Evolutionary conservation across 139 green algal genomes (phyloP), one percentile per base, ranked within the genome.

Genomic region (Edaphochlamys debaryana): DNA sequence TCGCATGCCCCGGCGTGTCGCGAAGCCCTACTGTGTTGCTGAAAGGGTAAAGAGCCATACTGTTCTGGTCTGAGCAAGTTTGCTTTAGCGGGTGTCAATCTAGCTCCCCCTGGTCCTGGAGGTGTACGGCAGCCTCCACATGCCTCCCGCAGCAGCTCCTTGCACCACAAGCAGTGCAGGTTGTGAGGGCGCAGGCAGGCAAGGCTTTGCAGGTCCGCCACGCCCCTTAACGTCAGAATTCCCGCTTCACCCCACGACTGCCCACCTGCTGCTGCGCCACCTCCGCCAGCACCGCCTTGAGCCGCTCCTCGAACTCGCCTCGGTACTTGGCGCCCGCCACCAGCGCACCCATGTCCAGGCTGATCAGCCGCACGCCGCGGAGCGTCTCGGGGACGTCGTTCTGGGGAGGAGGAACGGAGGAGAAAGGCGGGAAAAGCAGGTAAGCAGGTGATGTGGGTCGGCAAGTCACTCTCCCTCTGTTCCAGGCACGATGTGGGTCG

Each of bases 221-320:
- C n/a, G n/a, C n/a, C n/a, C 29, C 60, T 15, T 22, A 13, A 8
- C 72, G 91, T 67, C 29, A 17, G 22, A n/a, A 15, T 32, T 32
- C 19, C 60, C 60, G 8, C 19, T 22, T 67, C 60, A 17, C 23
- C 64, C 64, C n/a, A 6, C 34, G 11, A 30, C 11, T 25, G 4
- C 50, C 9, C 52, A 68, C 93, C n/a, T 92, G 79, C 42, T 91
- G 54, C 68, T 81, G 66, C 54, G 82, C 72, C 38, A 95, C 89
- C 66, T 92, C 92, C 22, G 77, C 45, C 37, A 93, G 76, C 45
- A 94, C 87, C 62, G 90, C 88, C 89, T 98, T 98, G 34, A 99
- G 88, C 3, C 96, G 92, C 89, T 99, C 96, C 91, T 99, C 96
- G 85, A 98, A 98, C 87, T 98, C 96, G 42, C 96, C 96, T 6